Evolutionary conservation across 164 flowering plant genomes (phyloP).

Genomic region (Buxus sempervirens): DNA sequence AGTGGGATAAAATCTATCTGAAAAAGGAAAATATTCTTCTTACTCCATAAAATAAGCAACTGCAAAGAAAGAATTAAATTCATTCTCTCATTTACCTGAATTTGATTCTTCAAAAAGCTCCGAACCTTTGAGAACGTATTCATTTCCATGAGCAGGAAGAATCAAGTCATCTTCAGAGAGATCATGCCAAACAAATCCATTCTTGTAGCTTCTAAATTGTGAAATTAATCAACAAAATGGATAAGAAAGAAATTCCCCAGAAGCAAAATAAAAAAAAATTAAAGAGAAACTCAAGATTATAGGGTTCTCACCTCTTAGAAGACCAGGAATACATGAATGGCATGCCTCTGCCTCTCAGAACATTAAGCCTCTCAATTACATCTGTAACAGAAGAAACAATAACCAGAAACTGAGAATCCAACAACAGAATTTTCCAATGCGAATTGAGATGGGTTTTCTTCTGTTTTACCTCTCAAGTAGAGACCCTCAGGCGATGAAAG

Average conservation of each 20-base stretch:
- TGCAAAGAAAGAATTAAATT: background rate
- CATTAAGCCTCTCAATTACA: constrained; percentile 75
- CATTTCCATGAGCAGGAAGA: constrained; percentile 82
- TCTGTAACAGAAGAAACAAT: constrained; percentile 40
- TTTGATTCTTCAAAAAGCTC: constrained; percentile 76
- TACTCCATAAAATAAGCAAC: background rate
- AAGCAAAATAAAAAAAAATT: background rate
- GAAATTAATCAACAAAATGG: constrained; percentile 10
- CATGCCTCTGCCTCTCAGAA: constrained; percentile 89
- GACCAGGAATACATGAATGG: constrained; percentile 93
- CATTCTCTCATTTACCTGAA: constrained; percentile 41
- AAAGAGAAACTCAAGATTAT: background rate
- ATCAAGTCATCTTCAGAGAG: constrained; percentile 79
- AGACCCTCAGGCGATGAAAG: constrained; percentile 77
- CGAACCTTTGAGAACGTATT: constrained; percentile 93
- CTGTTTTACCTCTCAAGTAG: constrained; percentile 66
- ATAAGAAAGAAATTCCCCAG: background rate
- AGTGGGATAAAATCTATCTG: constrained; percentile 48
- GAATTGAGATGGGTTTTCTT: background rate
- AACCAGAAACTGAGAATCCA: constrained; percentile 3
- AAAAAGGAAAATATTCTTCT: background rate
- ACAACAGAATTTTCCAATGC: background rate
- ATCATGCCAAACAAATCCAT: constrained; percentile 98
- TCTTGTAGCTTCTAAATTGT: constrained; percentile 77
- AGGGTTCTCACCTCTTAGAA: constrained; percentile 67